These are phyloP conservation scores for Podospora pseudoanserina DNA, from an alignment of 495 filamentous ascomycete species.

Conservation along the genomic window DNA sequence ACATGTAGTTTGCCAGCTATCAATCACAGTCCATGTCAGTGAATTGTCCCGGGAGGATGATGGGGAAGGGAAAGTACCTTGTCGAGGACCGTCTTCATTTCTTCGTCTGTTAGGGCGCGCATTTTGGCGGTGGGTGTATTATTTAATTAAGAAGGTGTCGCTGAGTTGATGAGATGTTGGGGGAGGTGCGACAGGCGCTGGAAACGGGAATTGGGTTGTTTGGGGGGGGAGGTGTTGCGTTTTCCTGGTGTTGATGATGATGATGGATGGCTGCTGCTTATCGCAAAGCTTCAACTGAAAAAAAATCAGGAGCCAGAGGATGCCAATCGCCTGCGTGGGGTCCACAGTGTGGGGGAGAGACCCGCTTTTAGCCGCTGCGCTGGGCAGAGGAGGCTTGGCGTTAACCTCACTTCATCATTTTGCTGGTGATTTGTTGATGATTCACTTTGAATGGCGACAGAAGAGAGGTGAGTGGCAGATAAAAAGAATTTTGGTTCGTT, in stretches of 20 bases:
- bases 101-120: constrained; percentile 70
- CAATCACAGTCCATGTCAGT: neutral
- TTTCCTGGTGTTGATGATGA: constrained; percentile 3
- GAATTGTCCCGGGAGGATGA: neutral
- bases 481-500: too few species aligned
- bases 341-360: constrained; percentile 16
- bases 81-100: constrained; percentile 68
- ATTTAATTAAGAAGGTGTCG: neutral
- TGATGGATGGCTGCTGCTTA: constrained; percentile 16
- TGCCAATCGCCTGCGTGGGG: constrained; percentile 7
- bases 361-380: constrained; percentile 30
- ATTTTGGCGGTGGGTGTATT: constrained; percentile 40
- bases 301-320: constrained; percentile 19
- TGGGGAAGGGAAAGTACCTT: constrained; percentile 42
- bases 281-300: constrained; percentile 16
- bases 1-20: constrained; percentile 33
- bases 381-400: neutral
- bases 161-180: neutral
- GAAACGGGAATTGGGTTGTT: neutral
- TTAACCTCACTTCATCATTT: neutral
- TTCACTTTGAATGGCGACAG: too few species aligned
- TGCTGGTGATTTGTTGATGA: neutral
- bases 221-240: constrained; percentile 7
- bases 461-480: too few species aligned
- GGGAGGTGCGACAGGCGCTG: neutral